A percentile compares a stretch with the other conserved stretches of the same genome.
phyloP scores from a whole-genome alignment of 1,284 basidiomycete species.

The Papiliotrema terrestris region DNA sequence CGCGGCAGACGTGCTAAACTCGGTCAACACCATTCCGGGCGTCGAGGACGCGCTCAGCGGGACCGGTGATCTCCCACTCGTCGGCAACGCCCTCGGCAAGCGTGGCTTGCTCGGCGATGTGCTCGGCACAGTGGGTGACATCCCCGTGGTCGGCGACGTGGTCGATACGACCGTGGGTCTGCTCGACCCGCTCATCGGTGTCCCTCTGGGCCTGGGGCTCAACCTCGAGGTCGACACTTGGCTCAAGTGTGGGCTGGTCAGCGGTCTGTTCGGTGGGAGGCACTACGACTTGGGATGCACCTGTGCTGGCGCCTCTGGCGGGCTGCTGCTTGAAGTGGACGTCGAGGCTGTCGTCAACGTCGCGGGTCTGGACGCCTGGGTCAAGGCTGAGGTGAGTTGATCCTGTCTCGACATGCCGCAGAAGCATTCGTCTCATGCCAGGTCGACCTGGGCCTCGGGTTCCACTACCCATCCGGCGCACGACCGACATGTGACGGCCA shows the following conservation, averaged over 20 bases:
- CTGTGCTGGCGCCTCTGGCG: conserved; percentile 8
- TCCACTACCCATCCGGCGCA: conserved; percentile 13
- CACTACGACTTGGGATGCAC: conserved; percentile 17
- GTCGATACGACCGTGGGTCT: not conserved
- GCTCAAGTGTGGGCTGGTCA: conserved; percentile 12
- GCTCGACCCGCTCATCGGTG: not conserved
- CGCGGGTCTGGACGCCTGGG: conserved; percentile 12
- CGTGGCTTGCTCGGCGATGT: no score
- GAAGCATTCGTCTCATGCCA: not conserved
- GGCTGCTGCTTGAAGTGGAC: conserved; percentile 15
- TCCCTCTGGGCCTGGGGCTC: conserved; percentile 9
- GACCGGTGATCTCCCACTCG: no score
- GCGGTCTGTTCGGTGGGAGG: conserved; percentile 3
- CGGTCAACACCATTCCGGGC: no score
- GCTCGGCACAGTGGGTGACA: no score
- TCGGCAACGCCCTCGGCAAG: no score
- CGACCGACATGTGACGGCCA: conserved; percentile 16
- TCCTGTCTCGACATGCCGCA: not conserved
- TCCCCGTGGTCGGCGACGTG: not conserved
- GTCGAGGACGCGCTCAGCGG: no score
- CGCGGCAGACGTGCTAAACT: no score
- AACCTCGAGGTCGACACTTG: conserved; percentile 6
- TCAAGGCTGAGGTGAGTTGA: conserved; percentile 14
- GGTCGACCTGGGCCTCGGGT: conserved; percentile 13
- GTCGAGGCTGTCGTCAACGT: conserved; percentile 16